Base-by-base conservation (phyloP, 2,329 filamentous ascomycete species). In the Orbilia oligospora region DNA sequence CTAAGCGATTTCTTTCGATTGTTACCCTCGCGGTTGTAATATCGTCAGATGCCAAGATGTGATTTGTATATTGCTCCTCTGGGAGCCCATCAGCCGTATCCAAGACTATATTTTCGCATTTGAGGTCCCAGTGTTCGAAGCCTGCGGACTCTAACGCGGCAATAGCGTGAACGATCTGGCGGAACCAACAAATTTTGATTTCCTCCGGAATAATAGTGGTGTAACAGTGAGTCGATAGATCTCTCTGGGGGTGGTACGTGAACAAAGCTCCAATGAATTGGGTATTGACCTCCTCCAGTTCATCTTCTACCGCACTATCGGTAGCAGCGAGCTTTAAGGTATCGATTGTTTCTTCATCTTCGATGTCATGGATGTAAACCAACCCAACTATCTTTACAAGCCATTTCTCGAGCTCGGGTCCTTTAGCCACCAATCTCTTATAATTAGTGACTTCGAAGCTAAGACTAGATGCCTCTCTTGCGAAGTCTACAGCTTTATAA, bases 91-190 rank as follows among this genome's bases (percentile, higher is more conserved):
- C 69, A 16, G 76, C 55, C 3, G 76, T 79, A 41, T 79, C 76
- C 12, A 79, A 36, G 1, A 79, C 69, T 63, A 79, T 69, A 68
- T 79, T 79, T 27, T 79, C 76, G 36, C 76, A 79, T 38, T 79
- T 79, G 12, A 79, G 55, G 44, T 79, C 76, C 76, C 76, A 79
- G 22, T 79, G 76, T 30, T 79, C 76, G 36, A 79, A 79, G 12
- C 49, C 76, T 5, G 76, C 76, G 41, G 55, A 65, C 16, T 79
- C 76, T 2, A 79, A 41, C 9, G 76, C 76, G 10, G 76, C 64
- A 18, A 73, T 73, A 5, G 69, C 76, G 24, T 63, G 64, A 33
- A 79, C 76, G 6, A 79, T 48, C 18, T 79, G 76, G 3, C 76
- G 53, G 18, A 70, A 22, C 76, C 76, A 79, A 27, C 69, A 79